Evolutionary conservation across 768 basidiomycete genomes (phyloP).

Genomic region (Agrocybe chaxingu): DNA sequence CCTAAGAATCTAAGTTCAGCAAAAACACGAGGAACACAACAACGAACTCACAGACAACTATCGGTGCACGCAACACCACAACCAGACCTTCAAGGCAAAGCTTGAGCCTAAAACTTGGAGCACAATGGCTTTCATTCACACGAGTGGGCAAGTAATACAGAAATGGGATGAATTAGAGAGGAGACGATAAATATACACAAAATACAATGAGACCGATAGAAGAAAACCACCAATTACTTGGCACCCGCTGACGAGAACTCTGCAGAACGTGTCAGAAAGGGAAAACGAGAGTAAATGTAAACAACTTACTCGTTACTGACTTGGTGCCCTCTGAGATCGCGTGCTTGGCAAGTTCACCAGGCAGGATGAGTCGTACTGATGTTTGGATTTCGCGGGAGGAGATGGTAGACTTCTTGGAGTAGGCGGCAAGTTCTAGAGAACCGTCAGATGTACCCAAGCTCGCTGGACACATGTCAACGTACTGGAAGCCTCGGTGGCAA

Average conservation of each 20-base stretch:
- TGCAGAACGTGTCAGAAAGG: neutral
- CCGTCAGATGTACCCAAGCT: slow-evolving; percentile 6
- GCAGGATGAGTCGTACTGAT: slow-evolving; percentile 92
- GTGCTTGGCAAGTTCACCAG: slow-evolving; percentile 93
- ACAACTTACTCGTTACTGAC: slow-evolving; percentile 75
- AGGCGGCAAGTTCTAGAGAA: slow-evolving; percentile 80
- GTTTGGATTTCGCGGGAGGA: slow-evolving; percentile 99
- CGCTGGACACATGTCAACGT: slow-evolving; percentile 23
- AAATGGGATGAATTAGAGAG: slow-evolving; percentile 22
- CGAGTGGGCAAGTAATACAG: no score
- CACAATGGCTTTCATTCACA: no score
- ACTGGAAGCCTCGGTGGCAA: slow-evolving; percentile 89
- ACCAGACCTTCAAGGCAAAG: no score
- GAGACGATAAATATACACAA: slow-evolving; percentile 32
- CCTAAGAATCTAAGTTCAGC: no score
- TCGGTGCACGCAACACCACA: no score
- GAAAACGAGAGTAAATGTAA: neutral
- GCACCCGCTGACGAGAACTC: slow-evolving; percentile 73
- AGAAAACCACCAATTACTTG: slow-evolving; percentile 42
- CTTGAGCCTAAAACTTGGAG: no score
- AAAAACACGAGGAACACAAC: no score
- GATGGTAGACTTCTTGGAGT: slow-evolving; percentile 98
- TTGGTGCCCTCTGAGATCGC: slow-evolving; percentile 94
- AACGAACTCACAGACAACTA: no score
- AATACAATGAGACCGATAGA: slow-evolving; percentile 16